phyloP scores from a whole-genome alignment of 306 rosid species.

The Lotus japonicus region DNA sequence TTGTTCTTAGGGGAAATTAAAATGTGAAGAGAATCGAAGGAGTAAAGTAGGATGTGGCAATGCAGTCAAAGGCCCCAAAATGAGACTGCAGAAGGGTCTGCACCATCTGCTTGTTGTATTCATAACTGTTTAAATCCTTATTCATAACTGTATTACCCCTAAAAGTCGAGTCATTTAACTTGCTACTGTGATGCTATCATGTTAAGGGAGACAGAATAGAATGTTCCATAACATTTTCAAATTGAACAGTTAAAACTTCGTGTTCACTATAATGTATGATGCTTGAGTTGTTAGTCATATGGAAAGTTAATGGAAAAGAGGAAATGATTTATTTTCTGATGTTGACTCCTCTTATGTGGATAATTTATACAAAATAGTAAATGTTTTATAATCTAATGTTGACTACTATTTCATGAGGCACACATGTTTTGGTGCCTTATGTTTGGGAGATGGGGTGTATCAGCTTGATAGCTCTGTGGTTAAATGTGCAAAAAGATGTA shows the following conservation, averaged over 20 bases:
- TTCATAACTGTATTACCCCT: no score
- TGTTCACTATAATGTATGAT: background rate
- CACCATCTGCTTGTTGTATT: background rate
- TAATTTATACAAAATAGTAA: background rate
- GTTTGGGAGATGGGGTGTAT: background rate
- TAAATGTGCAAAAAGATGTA: background rate
- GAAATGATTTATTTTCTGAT: conserved; percentile 2
- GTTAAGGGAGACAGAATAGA: background rate
- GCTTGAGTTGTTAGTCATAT: background rate
- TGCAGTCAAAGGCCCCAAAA: background rate
- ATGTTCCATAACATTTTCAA: background rate
- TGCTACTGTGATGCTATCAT: background rate
- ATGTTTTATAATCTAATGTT: background rate
- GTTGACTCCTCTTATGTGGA: background rate
- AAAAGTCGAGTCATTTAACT: background rate
- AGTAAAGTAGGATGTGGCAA: background rate
- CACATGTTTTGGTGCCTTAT: background rate
- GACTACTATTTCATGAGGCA: background rate
- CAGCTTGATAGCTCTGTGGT: background rate
- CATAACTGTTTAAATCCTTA: background rate
- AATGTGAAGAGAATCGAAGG: background rate
- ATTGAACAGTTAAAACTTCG: background rate
- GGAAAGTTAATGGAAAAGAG: background rate
- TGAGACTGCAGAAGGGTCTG: background rate
- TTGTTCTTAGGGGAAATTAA: background rate